Conservation (phyloP, 768 basidiomycete genomes). For the Auriscalpium orientale region DNA sequence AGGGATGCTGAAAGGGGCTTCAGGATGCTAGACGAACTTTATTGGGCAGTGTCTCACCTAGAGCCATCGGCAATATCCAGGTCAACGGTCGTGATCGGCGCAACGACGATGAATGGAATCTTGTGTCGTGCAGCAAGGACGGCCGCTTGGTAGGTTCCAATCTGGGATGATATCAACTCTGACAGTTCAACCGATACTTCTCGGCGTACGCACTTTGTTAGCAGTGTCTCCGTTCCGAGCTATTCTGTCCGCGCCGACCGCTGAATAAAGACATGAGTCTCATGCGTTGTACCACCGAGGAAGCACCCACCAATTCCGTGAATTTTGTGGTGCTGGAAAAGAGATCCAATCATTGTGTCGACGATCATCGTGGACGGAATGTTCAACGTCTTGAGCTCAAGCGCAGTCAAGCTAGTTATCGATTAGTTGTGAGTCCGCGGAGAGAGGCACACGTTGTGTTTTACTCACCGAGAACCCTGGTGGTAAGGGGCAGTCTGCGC, state of each 20-base stretch:
- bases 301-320: conserved; percentile 63
- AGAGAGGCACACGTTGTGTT: not conserved
- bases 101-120: conserved; percentile 89
- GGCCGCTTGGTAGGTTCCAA: conserved; percentile 96
- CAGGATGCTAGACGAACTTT: not conserved
- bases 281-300: not conserved
- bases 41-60: conserved; percentile 29
- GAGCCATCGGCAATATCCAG: conserved; percentile 66
- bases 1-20: conserved; percentile 48
- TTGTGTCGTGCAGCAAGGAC: conserved; percentile 82
- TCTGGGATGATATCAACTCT: conserved; percentile 25
- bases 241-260: conserved; percentile 83
- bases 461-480: conserved; percentile 69
- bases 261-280: conserved; percentile 26
- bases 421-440: not conserved
- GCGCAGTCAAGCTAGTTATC: conserved; percentile 65
- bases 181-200: not conserved
- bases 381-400: conserved; percentile 78
- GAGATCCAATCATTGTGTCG: conserved; percentile 94
- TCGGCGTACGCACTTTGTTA: conserved; percentile 58
- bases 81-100: conserved; percentile 89
- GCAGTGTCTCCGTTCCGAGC: conserved; percentile 94
- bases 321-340: conserved; percentile 82
- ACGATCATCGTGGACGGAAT: conserved; percentile 92
- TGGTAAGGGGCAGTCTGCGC: conserved; percentile 95